Conservation (phyloP, 208 protist species). For the Tritrichomonas musculus region DNA sequence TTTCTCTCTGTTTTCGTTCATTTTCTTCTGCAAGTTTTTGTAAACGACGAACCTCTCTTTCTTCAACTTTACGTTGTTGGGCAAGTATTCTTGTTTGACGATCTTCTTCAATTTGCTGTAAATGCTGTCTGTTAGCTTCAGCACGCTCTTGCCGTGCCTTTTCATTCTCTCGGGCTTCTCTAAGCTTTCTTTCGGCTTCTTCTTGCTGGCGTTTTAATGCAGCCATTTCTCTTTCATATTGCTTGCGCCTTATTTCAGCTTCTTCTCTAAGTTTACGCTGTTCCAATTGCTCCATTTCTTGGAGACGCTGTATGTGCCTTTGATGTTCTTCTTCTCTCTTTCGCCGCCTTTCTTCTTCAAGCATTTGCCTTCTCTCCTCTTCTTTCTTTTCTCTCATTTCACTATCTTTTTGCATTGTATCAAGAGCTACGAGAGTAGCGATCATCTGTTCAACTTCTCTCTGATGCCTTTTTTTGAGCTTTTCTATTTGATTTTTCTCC, state of each 20-base stretch:
- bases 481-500: not conserved
- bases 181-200: not conserved
- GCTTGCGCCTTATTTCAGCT: not conserved
- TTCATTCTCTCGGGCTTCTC: not conserved
- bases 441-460: constrained; percentile 28
- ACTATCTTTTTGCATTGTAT: not conserved
- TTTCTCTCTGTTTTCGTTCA: not conserved
- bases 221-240: not conserved
- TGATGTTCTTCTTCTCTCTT: not conserved
- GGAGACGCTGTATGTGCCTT: not conserved
- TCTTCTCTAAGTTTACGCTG: not conserved
- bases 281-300: not conserved
- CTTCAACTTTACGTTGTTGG: not conserved
- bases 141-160: not conserved
- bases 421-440: not conserved
- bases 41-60: not conserved
- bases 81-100: not conserved
- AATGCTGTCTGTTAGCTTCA: constrained; percentile 5
- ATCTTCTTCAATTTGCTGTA: constrained; percentile 5
- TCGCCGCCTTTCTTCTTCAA: not conserved
- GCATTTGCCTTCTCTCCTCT: not conserved
- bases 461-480: not conserved
- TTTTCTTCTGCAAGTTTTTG: constrained; percentile 9
- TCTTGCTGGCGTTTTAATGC: not conserved
- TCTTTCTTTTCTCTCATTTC: not conserved